Evolutionary conservation across 371 early-diverging fungal species (phyloP), one percentile per base, ranked within the genome.

Genomic region (Syncephalastrum sp.): DNA sequence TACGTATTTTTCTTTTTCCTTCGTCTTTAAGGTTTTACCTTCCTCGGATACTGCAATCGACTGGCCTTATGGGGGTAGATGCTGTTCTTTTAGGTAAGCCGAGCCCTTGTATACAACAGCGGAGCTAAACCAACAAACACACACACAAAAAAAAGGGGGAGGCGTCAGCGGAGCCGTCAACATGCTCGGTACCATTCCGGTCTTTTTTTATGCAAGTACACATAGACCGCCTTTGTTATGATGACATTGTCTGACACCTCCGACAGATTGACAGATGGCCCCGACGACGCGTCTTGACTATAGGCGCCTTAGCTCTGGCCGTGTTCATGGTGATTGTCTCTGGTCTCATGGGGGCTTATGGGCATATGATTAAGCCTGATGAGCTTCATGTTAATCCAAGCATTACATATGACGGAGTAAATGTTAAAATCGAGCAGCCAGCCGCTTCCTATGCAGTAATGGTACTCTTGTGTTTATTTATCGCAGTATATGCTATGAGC

Each of bases 21-120:
- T 21, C 21, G 21, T 21, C 41, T 16, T 58, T 10, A 57, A 75
- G 76, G 17, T 76, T 70, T 56, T 89, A 85, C 64, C 76, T 88
- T 5, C 84, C 88, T 5, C 74, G 75, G 19, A 86, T 91, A 47
- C 79, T 91, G 64, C 67, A 78, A 59, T 75, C 83, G 19, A 80
- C 87, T 12, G 89, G 90, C 14, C 54, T 91, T 44, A 69, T 64
- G 14, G 72, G 70, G 19, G 46, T 65, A 7, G 59, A 74, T n/a
- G 70, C 83, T 24, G 74, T 74, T 54, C 67, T 88, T 54, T 67
- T 83, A 8, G 59, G 67, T 61, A 55, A 59, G 56, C 41, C 2
- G 14, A 6, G 27, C 16, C 46, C 25, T 5, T 15, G 25, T 38
- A 47, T 29, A 42, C 19, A 42, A 19, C 38, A 21, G 21, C 23